A percentile compares a stretch with the other conserved stretches of the same genome.
Conservation (phyloP, 208 protist species). For the Trypanosoma brucei region DNA sequence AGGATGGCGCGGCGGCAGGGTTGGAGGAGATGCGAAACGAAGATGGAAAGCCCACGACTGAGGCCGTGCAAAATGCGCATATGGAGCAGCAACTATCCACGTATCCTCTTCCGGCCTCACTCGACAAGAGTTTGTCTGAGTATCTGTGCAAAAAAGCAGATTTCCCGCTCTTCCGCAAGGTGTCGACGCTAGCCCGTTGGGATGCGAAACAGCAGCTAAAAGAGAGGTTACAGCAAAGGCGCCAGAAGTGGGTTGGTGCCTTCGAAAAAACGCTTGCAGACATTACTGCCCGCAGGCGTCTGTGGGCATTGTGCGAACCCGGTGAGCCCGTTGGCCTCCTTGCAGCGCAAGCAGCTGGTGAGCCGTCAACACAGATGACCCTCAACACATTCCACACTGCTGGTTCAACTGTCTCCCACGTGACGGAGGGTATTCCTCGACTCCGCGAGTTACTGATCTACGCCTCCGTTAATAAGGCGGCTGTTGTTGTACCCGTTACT, state of each 20-base stretch:
- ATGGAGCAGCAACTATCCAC: slow-evolving; percentile 25
- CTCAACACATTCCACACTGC: slow-evolving; percentile 99
- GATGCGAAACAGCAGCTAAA: slow-evolving; percentile 28
- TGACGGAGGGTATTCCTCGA: slow-evolving; percentile 99
- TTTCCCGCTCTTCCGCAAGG: slow-evolving; percentile 69
- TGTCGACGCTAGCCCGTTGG: slow-evolving; percentile 79
- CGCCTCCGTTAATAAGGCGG: slow-evolving; percentile 85
- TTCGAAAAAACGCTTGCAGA: slow-evolving; percentile 55
- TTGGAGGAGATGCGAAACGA: slow-evolving; percentile 11
- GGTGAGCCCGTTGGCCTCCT: slow-evolving; percentile 97
- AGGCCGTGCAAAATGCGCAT: slow-evolving; percentile 24
- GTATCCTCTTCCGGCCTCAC: slow-evolving; percentile 52
- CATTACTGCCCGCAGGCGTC: slow-evolving; percentile 45
- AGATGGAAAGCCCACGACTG: slow-evolving; percentile 10
- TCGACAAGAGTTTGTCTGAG: slow-evolving; percentile 33
- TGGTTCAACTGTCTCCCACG: slow-evolving; percentile 98
- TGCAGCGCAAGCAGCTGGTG: slow-evolving; percentile 97
- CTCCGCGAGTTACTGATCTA: slow-evolving; percentile 99
- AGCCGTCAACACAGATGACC: slow-evolving; percentile 99
- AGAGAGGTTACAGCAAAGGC: slow-evolving; percentile 64
- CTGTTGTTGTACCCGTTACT: slow-evolving; percentile 85
- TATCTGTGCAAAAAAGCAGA: slow-evolving; percentile 59
- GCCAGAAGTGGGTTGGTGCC: slow-evolving; percentile 49
- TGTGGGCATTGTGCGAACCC: slow-evolving; percentile 79
- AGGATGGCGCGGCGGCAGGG: slow-evolving; percentile 1